Conservation (phyloP, 192 early-diverging fungal genomes). For the Coemansia sp. region DNA sequence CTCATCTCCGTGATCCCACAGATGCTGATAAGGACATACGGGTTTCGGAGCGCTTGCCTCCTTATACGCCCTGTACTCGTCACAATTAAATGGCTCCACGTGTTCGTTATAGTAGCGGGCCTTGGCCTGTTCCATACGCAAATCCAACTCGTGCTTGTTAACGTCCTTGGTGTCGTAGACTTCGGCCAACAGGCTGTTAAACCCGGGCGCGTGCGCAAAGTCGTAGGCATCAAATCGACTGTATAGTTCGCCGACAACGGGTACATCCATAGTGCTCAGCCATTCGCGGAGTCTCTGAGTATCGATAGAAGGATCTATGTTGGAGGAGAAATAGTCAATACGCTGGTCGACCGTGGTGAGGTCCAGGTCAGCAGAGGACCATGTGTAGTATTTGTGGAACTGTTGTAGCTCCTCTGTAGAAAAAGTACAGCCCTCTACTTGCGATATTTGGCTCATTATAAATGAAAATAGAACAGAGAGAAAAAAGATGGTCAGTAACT, state of each 20-base stretch:
- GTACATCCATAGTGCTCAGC: conserved; percentile 41
- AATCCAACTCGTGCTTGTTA: conserved; percentile 30
- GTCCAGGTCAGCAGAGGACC: conserved; percentile 11
- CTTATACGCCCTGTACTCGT: conserved; percentile 23
- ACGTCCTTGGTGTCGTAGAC: conserved; percentile 19
- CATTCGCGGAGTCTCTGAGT: conserved; percentile 29
- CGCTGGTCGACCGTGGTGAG: conserved; percentile 16
- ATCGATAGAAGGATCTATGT: conserved; percentile 14
- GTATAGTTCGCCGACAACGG: conserved; percentile 18
- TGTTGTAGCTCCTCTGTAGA: conserved; percentile 49
- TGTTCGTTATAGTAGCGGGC: conserved; percentile 33
- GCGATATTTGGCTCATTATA: conserved; percentile 25
- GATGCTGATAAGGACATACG: conserved; percentile 51
- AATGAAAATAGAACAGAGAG: not conserved
- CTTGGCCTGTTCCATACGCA: conserved; percentile 46
- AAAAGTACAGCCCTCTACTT: conserved; percentile 48
- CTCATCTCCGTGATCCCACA: conserved; percentile 31
- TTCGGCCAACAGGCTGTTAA: conserved; percentile 28
- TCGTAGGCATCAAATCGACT: conserved; percentile 42
- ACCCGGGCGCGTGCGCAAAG: conserved; percentile 40
- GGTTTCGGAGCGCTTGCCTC: conserved; percentile 29
- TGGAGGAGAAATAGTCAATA: conserved; percentile 26
- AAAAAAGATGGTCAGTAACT: not conserved
- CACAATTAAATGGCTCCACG: conserved; percentile 27
- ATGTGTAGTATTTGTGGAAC: conserved; percentile 48